These are phyloP conservation scores for Syncephalis fuscata DNA, from an alignment of 371 early-diverging fungal genomes.

Conservation along the genomic window DNA sequence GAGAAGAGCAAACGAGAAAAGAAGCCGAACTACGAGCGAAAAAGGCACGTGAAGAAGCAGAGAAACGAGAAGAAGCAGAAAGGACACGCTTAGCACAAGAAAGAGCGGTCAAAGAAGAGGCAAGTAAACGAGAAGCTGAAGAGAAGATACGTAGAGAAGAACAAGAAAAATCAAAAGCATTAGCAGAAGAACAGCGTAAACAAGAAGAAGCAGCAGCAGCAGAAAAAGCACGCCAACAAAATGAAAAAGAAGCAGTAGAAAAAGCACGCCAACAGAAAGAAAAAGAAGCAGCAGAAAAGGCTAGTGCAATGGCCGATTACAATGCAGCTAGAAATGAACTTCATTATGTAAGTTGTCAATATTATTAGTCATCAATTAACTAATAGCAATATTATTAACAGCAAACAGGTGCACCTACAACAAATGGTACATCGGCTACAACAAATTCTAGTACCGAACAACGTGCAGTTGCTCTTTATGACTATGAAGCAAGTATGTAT, in stretches of 20 bases:
- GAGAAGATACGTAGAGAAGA: constrained; percentile 10
- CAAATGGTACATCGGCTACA: constrained; percentile 12
- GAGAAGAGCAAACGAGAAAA: constrained; percentile 15
- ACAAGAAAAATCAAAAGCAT: constrained; percentile 7
- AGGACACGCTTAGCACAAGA: too few relatives aligned
- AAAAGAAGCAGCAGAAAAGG: constrained; percentile 14
- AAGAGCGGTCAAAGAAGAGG: constrained; percentile 2
- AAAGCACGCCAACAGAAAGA: constrained; percentile 12
- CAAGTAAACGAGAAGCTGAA: constrained; percentile 7
- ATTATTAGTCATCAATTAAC: constrained; percentile 10
- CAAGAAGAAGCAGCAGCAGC: constrained; percentile 6
- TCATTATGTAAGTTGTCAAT: constrained; percentile 8
- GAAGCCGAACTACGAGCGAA: constrained; percentile 10
- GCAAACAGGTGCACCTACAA: constrained; percentile 5
- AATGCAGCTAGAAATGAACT: too few relatives aligned
- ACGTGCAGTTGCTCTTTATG: constrained; percentile 51
- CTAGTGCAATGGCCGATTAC: too few relatives aligned
- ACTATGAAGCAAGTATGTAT: constrained; percentile 41
- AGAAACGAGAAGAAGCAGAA: constrained; percentile 3
- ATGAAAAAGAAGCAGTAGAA: constrained; percentile 10
- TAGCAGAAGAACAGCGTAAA: constrained; percentile 10
- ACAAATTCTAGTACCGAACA: constrained; percentile 13
- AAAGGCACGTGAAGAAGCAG: constrained; percentile 3
- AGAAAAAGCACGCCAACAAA: constrained; percentile 12
- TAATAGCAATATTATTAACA: constrained; percentile 11